These are phyloP conservation scores for Geranomyces michiganensis DNA, from an alignment of 192 early-diverging fungal genomes.

Conservation along the genomic window DNA sequence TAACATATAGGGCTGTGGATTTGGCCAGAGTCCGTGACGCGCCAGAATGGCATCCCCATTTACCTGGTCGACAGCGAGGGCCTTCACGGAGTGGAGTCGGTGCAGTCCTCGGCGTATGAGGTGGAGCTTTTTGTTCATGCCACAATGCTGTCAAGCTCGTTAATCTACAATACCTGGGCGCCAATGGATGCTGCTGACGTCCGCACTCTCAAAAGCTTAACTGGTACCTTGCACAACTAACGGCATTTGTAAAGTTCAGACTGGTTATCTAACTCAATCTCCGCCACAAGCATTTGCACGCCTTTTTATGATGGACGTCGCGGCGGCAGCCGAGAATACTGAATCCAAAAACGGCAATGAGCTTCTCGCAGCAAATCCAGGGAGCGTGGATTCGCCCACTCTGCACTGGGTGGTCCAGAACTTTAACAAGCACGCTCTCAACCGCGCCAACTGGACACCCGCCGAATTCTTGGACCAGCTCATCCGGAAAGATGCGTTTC, in stretches of 20 bases:
- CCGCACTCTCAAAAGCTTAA: slow-evolving; percentile 23
- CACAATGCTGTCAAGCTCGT: slow-evolving; percentile 21
- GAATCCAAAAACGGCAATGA: slow-evolving; percentile 2
- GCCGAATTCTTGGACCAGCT: slow-evolving; percentile 33
- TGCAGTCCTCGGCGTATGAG: slow-evolving; percentile 33
- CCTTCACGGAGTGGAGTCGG: slow-evolving; percentile 31
- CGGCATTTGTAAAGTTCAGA: slow-evolving; percentile 16
- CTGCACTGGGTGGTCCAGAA: slow-evolving; percentile 39
- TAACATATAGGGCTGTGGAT: slow-evolving; percentile 25
- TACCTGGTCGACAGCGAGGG: slow-evolving; percentile 36
- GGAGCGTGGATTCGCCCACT: slow-evolving; percentile 16
- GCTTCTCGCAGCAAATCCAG: slow-evolving; percentile 12
- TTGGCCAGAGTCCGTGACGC: slow-evolving; percentile 20
- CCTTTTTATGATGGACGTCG: slow-evolving; percentile 32
- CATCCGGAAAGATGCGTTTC: slow-evolving; percentile 25
- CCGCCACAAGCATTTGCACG: slow-evolving; percentile 32
- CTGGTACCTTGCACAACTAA: not conserved
- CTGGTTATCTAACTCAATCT: not conserved
- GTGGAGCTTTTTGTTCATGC: slow-evolving; percentile 33
- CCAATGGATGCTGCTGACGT: slow-evolving; percentile 30
- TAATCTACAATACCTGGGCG: slow-evolving; percentile 35
- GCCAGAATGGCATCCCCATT: slow-evolving; percentile 3
- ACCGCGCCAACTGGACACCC: slow-evolving; percentile 1
- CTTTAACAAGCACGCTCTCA: slow-evolving; percentile 29
- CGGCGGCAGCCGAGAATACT: slow-evolving; percentile 4